Base-by-base conservation (phyloP, 805 yeast species). In the Wickerhamomyces rabaulensis region DNA sequence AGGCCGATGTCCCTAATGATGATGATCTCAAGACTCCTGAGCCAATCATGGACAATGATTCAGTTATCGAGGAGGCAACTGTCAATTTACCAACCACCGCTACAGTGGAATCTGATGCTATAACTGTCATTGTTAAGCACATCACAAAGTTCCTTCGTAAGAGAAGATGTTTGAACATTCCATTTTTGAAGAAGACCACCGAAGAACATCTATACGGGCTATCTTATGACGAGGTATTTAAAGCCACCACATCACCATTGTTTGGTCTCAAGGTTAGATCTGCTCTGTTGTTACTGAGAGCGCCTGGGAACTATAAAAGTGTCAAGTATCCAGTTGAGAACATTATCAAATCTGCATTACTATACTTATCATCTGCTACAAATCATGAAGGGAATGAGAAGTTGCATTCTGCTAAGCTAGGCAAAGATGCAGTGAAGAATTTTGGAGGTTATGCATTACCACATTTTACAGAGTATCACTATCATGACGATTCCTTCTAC, bases 401-500 rank as follows among this genome's bases (percentile, higher is more conserved):
- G 13, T 25, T 44, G 3, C 23, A 36, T 40, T 46, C 44, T 25
- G 41, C 50, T 9, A 38, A 35, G 0, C 17, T 47, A 16, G 50
- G 50, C 2, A 16, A 44, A 6, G n/a, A 43, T 31, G 19, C 47
- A 3, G 10, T 40, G 1, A 7, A 19, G 2, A 25, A 26, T 2
- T 43, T 12, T 38, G 29, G 19, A 6, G 45, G 45, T 2, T 43
- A 27, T 29, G 31, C 15, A 20, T 16, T 43, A 9, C 23, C 20
- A 7, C 12, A 27, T 9, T 47, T 40, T 23, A n/a, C 8, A 10
- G 36, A 36, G 13, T 38, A 35, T n/a, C 46, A 41, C 19, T 29
- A 27, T 15, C 23, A 47, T 37, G 36, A 37, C 17, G 50, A 47
- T 43, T 17, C 20, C 15, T 47, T 47, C 19, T 47, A 40, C 22